phyloP scores from a whole-genome alignment of 1,284 basidiomycete species.

The Fomes fomentarius region DNA sequence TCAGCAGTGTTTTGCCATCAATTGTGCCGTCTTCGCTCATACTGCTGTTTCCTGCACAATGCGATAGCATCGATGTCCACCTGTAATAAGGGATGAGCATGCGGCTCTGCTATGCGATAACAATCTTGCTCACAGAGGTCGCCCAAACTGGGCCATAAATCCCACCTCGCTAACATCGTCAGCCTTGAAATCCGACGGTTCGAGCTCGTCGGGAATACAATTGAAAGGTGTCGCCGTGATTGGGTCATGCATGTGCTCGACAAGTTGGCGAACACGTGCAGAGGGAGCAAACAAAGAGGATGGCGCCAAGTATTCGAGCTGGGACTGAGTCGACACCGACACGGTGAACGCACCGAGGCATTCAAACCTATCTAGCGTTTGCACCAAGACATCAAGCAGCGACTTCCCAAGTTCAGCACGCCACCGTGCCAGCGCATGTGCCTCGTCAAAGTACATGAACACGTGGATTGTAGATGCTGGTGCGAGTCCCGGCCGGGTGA shows the following conservation, averaged over 20 bases:
- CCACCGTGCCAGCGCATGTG: constrained; percentile 1
- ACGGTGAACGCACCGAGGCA: background rate
- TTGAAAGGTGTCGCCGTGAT: constrained; percentile 13
- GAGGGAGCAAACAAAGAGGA: background rate
- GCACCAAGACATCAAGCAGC: background rate
- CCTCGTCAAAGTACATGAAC: constrained; percentile 11
- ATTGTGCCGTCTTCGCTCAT: background rate
- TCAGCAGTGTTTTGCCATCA: too few species aligned
- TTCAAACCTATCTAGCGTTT: background rate
- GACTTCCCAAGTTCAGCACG: background rate
- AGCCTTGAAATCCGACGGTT: background rate
- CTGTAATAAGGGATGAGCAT: background rate
- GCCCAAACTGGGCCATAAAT: background rate
- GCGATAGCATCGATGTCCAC: background rate
- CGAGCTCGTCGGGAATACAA: background rate
- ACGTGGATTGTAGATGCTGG: too few species aligned
- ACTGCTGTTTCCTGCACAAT: background rate
- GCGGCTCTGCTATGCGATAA: background rate
- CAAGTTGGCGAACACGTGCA: background rate
- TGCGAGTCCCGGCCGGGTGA: too few species aligned
- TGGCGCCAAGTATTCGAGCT: background rate
- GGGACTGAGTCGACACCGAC: background rate
- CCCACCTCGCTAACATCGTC: background rate
- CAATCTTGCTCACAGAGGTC: constrained; percentile 3
- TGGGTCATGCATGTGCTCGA: background rate